Evolutionary conservation across 306 rosid species (phyloP), one percentile per base, ranked within the genome.

Genomic region (Pueraria montana): DNA sequence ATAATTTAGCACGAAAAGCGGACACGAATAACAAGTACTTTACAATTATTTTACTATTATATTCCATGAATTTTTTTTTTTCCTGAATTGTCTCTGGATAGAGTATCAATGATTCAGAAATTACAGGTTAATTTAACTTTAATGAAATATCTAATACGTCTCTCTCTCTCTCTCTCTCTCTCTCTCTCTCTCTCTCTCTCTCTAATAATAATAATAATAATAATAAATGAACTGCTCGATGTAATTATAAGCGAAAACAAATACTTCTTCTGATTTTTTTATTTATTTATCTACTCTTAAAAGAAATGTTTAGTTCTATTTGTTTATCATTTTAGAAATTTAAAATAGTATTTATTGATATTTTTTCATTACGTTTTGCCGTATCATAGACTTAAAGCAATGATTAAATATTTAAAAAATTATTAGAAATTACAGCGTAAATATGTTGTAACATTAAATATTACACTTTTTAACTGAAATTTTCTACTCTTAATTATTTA

Each of bases 21-120:
- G 66, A 74, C n/a, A 74, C 32, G 49, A 50, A 74, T 73, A 36
- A 50, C 4, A 36, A 27, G 72, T 46, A 59, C 34, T 3, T 42
- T 40, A 50, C 52, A 50, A 66, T 66, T 65, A 27, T 75, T 55
- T 69, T 27, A 56, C 13, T 0, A 66, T 24, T 18, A 21, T 55
- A 82, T 30, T 75, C 38, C 71, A 27, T 27, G 26, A 56, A 61
- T 38, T 36, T 38, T 4, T 7, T 2, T 74, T 1, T 12, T 58
- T 18, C n/a, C 3, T 17, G 17, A 17, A 27, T 26, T 55, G 79
- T 49, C 21, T 48, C 10, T 36, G 24, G 21, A 64, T 66, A 64
- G 20, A 17, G 40, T 8, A 24, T 73, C 64, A 2, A 50, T 72
- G 42, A 72, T 50, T 72, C 26, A 16, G 5, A 72, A 8, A 14